Base-by-base conservation (phyloP, 1,139 yeast genomes). In the Scheffersomyces titani region DNA sequence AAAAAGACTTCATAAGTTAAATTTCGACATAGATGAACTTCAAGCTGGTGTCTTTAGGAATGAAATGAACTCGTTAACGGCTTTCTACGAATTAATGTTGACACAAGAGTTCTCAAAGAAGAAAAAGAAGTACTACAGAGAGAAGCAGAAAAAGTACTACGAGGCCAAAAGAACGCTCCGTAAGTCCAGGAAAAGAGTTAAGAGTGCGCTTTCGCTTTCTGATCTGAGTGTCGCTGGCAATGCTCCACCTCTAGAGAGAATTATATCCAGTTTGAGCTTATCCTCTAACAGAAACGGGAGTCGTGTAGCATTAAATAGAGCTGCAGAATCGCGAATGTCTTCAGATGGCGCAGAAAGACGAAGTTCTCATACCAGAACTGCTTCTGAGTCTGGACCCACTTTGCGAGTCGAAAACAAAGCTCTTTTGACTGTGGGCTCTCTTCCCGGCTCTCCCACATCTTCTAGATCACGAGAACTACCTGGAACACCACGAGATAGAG, bases 11-110 rank as follows among this genome's bases (percentile, higher is more conserved):
- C 81, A 83, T 51, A 82, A 87, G 55, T 74, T 88, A 19, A 90
- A 92, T 21, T 76, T 93, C 51, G 92, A 91, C 66, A 78, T 84
- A 9, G 89, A 86, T 9, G 75, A 81, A 5, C 74, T 94, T 45
- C 87, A 87, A 60, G 78, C 81, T 5, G 85, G 90, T 21, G 87
- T 93, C 1, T 66, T 75, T 21, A 78, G 83, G 55, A 83, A 83
- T 54, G 86, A 87, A 57, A 87, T 92, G 74, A 97, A 91, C 68
- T 79, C 92, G 0, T 73, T 91, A 22, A 87, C 93, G n/a, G 98
- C 97, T 0, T 80, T 90, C 59, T 94, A 96, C 89, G 89, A 88
- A 51, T 76, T 94, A 16, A 73, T 89, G 16, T 74, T 91, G 19
- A 93, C 91, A 47, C 80, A 82, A 54, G 96, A 89, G 61, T 75